A percentile compares a stretch with the other conserved stretches of the same genome.
Evolutionary conservation across 73 alveolate species (phyloP).

Genomic region (Tetrahymena borealis): DNA sequence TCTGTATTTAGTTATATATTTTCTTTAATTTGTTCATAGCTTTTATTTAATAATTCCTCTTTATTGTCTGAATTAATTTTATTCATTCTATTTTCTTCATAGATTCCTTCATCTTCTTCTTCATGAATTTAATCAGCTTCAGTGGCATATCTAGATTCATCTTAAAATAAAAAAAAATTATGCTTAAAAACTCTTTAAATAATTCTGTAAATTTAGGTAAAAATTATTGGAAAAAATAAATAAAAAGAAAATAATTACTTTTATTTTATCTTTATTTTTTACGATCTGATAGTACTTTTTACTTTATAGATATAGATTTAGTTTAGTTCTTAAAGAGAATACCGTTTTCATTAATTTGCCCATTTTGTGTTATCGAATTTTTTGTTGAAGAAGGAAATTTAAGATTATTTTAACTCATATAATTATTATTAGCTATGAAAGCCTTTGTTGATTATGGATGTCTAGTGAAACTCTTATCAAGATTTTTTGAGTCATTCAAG

Average conservation of each 20-base stretch:
- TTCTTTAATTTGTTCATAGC: not conserved
- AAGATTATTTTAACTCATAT: too few relatives aligned
- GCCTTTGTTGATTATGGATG: too few relatives aligned
- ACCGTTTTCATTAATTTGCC: not conserved
- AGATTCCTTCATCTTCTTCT: not conserved
- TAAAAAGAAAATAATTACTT: not conserved
- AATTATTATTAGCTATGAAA: too few relatives aligned
- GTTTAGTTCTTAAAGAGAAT: not conserved
- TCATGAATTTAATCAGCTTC: not conserved
- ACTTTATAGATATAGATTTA: not conserved
- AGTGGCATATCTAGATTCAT: not conserved
- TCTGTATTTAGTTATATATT: not conserved
- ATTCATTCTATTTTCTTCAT: not conserved
- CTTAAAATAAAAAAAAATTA: too few relatives aligned
- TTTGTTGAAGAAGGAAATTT: not conserved
- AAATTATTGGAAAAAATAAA: not conserved
- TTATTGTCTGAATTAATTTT: not conserved
- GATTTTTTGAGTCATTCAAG: not conserved
- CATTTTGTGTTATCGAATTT: not conserved
- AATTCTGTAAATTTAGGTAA: too few relatives aligned
- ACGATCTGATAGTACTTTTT: not conserved
- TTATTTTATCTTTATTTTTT: not conserved
- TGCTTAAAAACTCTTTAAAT: too few relatives aligned
- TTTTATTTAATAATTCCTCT: not conserved
- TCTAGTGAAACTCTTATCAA: too few relatives aligned